Base-by-base conservation (phyloP, 805 yeast species). In the Candida silvicultrix region DNA sequence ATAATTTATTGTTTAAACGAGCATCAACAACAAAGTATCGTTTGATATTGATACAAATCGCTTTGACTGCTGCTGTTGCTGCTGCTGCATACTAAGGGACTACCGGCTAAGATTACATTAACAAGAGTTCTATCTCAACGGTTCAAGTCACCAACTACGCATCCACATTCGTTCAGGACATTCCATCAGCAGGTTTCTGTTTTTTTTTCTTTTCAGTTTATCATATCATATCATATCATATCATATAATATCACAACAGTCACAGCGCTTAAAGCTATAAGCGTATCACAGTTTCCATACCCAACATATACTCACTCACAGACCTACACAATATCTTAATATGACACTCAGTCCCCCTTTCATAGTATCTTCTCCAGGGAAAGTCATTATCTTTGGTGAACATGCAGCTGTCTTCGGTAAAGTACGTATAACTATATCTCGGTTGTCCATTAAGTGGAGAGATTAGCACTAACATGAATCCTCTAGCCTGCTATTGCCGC, bases 311-410 rank as follows among this genome's bases (percentile, higher is more conserved):
- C 14, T 10, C 31, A 8, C 12, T 28, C 31, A 28, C 4, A 28
- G 31, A 28, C 31, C 9, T 4, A 28, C 12, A 10, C 12, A 8
- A 28, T 28, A 5, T 15, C 16, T 5, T 10, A 31, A 15, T 31
- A 41, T 46, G 50, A 49, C 50, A 2, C 25, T 46, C 12, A 29
- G 38, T 7, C 43, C 56, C 1, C 85, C 89, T 18, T 88, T 90
- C 63, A 66, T 80, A 43, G 87, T 89, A 2, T 86, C 96, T 45
- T 94, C 99, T 1, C 99, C 99, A 0, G 99, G 99, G 4, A 94
- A 94, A 60, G 96, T 89, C 40, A 94, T 94, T 55, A 73, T 94
- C 32, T 94, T 90, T 63, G 99, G 99, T 20, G 99, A 94, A 61
- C 99, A 94, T 60, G 86, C 97, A 8, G 98, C 95, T 2, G 99